Percentiles rank a stretch among this genome's conserved stretches.
These are phyloP conservation scores for Phialophora expanda DNA, from an alignment of 2,329 filamentous ascomycete genomes.

Conservation along the genomic window DNA sequence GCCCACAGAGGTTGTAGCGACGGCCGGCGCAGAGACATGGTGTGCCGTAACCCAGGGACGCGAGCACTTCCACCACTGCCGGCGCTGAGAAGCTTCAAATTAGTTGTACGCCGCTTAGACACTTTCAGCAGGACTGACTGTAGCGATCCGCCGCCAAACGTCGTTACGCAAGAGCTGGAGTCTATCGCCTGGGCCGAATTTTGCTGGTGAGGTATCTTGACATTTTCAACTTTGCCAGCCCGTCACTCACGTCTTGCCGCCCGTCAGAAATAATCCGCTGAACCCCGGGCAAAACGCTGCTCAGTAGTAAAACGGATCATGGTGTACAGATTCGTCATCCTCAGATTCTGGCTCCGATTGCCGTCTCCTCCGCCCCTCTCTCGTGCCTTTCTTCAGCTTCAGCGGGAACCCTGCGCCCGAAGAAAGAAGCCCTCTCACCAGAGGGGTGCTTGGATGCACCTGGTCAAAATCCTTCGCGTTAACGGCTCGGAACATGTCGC, in stretches of 20 bases:
- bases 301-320: conserved; percentile 13
- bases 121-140: background rate
- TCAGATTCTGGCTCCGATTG: conserved; percentile 33
- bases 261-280: background rate
- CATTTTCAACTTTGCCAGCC: background rate
- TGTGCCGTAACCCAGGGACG: background rate
- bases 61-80: background rate
- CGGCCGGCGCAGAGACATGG: background rate
- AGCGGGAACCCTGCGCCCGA: conserved; percentile 39
- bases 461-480: conserved; percentile 42
- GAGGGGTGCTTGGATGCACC: conserved; percentile 39
- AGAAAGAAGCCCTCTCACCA: conserved; percentile 39
- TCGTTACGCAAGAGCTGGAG: background rate
- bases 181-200: background rate
- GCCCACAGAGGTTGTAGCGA: background rate
- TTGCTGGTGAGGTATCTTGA: background rate
- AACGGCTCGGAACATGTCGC: conserved; percentile 37
- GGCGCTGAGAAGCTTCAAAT: background rate
- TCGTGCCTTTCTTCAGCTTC: conserved; percentile 40
- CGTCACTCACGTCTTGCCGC: background rate
- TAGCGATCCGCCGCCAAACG: background rate
- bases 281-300: background rate
- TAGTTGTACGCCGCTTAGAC: background rate
- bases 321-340: conserved; percentile 27
- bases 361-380: conserved; percentile 30